A percentile compares a stretch with the other conserved stretches of the same genome.
Conservation (phyloP, 2,329 filamentous ascomycete genomes). For the Aspergillus felis region DNA sequence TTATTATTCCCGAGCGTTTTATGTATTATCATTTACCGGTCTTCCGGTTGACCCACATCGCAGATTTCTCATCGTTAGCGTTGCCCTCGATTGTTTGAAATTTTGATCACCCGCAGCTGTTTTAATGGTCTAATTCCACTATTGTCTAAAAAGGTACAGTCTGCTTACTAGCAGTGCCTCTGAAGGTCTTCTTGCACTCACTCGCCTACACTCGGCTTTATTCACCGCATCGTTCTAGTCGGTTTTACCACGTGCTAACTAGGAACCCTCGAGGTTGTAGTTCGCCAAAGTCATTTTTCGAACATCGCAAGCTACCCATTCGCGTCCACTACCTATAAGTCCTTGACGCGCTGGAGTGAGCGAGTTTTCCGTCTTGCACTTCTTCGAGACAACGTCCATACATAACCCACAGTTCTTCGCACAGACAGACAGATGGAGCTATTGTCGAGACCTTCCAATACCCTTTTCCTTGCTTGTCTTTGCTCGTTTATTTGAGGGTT, state of each 20-base stretch:
- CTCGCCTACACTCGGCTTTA: not conserved
- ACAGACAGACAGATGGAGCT: not conserved
- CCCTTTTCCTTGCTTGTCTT: not conserved
- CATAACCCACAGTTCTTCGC: not conserved
- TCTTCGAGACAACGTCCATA: not conserved
- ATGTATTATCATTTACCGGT: slow-evolving; percentile 7
- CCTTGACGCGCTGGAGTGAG: not conserved
- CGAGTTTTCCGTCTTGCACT: not conserved
- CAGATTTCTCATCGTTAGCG: not conserved
- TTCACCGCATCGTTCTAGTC: not conserved
- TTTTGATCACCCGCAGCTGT: not conserved
- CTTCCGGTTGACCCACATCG: slow-evolving; percentile 6
- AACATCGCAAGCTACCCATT: not conserved
- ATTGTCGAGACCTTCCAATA: not conserved
- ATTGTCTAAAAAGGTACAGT: not conserved
- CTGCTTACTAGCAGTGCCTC: not conserved
- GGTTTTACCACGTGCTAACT: not conserved
- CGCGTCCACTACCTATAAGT: not conserved
- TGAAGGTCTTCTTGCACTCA: not conserved
- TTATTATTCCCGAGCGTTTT: not conserved
- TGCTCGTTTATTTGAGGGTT: not conserved
- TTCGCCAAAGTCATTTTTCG: not conserved
- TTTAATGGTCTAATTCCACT: not conserved
- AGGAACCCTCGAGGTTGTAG: not conserved
- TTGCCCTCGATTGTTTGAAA: not conserved